These are phyloP conservation scores for Trifolium repens DNA, from an alignment of 306 rosid species.

Conservation along the genomic window DNA sequence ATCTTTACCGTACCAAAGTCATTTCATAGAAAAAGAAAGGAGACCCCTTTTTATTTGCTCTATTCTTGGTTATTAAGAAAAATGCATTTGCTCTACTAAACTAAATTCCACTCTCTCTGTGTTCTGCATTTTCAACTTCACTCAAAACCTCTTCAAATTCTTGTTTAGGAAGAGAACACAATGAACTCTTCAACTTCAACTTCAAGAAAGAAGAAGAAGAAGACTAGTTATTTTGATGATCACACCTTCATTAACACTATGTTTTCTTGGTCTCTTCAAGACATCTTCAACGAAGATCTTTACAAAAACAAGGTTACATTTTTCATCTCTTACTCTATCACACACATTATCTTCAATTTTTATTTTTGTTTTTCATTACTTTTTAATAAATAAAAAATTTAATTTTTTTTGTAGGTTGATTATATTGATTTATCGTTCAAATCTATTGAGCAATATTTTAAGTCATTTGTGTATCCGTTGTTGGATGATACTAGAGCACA, in stretches of 20 bases:
- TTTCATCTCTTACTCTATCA: background rate
- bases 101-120: too few relatives aligned
- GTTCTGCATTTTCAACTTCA: background rate
- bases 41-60: background rate
- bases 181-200: slow-evolving; percentile 43
- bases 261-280: slow-evolving; percentile 68
- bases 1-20: too few relatives aligned
- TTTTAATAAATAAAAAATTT: too few relatives aligned
- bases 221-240: background rate
- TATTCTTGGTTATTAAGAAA: slow-evolving; percentile 33
- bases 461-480: slow-evolving; percentile 56
- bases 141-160: background rate
- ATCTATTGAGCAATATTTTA: slow-evolving; percentile 53
- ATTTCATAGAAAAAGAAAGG: too few relatives aligned
- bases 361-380: background rate
- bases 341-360: too few relatives aligned
- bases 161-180: background rate
- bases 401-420: slow-evolving; percentile 48
- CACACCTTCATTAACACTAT: slow-evolving; percentile 42
- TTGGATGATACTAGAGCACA: slow-evolving; percentile 75
- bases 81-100: background rate
- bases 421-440: slow-evolving; percentile 54
- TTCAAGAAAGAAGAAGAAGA: slow-evolving; percentile 40
- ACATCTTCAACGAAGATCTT: slow-evolving; percentile 54
- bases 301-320: slow-evolving; percentile 49